Evolutionary conservation across 148 eudicot species (phyloP), one percentile per base, ranked within the genome.

Genomic region (Polygonum maritimum): DNA sequence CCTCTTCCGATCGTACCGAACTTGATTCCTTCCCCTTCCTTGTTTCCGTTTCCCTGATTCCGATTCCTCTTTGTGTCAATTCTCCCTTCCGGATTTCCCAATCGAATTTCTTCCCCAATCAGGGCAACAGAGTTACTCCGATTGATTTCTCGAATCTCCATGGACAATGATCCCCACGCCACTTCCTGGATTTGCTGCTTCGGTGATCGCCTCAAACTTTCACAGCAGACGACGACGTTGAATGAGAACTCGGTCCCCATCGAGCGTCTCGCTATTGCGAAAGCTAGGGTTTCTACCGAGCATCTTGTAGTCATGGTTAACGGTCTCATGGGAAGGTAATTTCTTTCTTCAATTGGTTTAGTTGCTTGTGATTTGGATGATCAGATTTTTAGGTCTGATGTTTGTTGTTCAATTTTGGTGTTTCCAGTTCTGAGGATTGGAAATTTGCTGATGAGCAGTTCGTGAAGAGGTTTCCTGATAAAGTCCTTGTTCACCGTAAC

Each of bases 281-380:
- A 75, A 7, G 58, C 80, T 49, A 87, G 78, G 78, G 74, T 85
- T 44, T 81, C 76, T 8, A 87, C 96, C 12, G 84, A 86, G 62
- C 98, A 92, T 79, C 91, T 92, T 62, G 90, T 92, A 0, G 78
- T 92, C 72, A 92, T 92, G 98, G 98, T 90, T 58, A 87, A 90
- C 85, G 98, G 98, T 15, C 87, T 92, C 45, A 81, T 86, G 84
- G 98, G 98, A 81, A 90, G 98, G 97, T 90, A 72, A 74, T 0
- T 7, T 11, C 7, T 44, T 75, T 11, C 52, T 35, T 35, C 47
- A 51, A n/a, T 44, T 44, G 75, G 58, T 44, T 73, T 41, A 7
- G 47, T 44, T 44, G 9, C 51, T 48, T 36, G 48, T 13, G 48
- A 1, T 33, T 4, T 36, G 48, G 38, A 69, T 26, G 63, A 70